phyloP scores from a whole-genome alignment of 768 basidiomycete genomes.

The Peribolospora baueri region DNA sequence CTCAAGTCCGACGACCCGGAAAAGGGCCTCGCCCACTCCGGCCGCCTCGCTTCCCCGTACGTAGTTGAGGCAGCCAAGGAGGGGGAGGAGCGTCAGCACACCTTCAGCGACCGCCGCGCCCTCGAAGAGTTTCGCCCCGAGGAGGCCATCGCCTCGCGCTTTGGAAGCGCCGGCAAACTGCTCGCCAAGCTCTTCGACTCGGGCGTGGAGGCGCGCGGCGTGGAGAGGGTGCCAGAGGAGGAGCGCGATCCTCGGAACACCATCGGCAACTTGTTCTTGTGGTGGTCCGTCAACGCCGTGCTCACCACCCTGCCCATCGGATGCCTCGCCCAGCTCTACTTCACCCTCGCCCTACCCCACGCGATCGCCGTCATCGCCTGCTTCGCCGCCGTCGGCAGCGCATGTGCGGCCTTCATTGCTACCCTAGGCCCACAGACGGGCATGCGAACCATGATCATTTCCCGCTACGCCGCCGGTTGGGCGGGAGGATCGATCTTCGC shows the following conservation, averaged over 20 bases:
- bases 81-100: too few species aligned
- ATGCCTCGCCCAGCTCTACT: slow-evolving; percentile 27
- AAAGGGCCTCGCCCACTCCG: too few species aligned
- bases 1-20: too few species aligned
- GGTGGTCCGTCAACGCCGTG: slow-evolving; percentile 28
- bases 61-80: too few species aligned
- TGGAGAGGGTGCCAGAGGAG: slow-evolving; percentile 17
- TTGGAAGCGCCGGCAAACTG: too few species aligned
- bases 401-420: slow-evolving; percentile 29
- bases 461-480: slow-evolving; percentile 29
- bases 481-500: slow-evolving; percentile 27
- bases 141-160: too few species aligned
- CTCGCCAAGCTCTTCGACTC: not conserved
- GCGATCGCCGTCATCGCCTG: slow-evolving; percentile 26
- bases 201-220: slow-evolving; percentile 1
- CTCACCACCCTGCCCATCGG: slow-evolving; percentile 31
- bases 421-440: slow-evolving; percentile 32
- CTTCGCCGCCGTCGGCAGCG: slow-evolving; percentile 26
- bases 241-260: slow-evolving; percentile 2
- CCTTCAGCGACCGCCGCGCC: too few species aligned
- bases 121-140: too few species aligned
- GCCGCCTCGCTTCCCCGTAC: too few species aligned
- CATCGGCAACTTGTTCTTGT: slow-evolving; percentile 11
- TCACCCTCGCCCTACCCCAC: slow-evolving; percentile 28
- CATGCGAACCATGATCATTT: slow-evolving; percentile 32